phyloP scores from a whole-genome alignment of 257 asterid species.

The Sherardia arvensis region DNA sequence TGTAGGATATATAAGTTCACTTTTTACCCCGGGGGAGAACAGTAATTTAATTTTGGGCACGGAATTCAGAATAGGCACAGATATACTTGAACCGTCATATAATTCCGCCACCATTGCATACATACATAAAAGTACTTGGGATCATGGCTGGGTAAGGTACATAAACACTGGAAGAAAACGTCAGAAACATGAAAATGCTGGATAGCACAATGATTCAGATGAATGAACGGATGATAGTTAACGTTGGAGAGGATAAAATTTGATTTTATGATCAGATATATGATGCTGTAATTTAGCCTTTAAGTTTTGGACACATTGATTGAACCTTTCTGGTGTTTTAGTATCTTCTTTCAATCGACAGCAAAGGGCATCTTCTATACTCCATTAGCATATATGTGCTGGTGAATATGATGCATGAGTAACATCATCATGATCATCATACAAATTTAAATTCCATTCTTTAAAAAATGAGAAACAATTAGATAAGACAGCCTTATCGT shows the following conservation, averaged over 20 bases:
- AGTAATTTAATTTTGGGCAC: too few relatives aligned
- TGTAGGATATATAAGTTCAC: too few relatives aligned
- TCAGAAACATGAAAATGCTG: slow-evolving; percentile 2
- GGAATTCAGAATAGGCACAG: too few relatives aligned
- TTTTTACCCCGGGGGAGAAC: too few relatives aligned
- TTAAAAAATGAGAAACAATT: too few relatives aligned
- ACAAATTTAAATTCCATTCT: slow-evolving; percentile 6
- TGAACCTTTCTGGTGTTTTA: slow-evolving; percentile 18
- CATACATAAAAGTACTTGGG: background rate
- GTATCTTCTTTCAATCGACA: slow-evolving; percentile 9
- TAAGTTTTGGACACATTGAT: slow-evolving; percentile 10
- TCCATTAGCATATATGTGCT: background rate
- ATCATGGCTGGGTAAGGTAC: background rate
- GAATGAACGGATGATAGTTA: background rate
- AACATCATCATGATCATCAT: background rate
- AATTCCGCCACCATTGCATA: too few relatives aligned
- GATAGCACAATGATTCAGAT: slow-evolving; percentile 12
- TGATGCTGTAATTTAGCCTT: background rate
- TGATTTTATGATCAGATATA: background rate
- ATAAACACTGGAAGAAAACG: background rate
- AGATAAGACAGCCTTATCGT: too few relatives aligned
- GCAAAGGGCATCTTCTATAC: slow-evolving; percentile 13
- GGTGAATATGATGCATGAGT: background rate
- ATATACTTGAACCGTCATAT: too few relatives aligned
- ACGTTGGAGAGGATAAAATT: background rate